Percentiles rank a stretch among this genome's conserved stretches.
These are phyloP conservation scores for Ophiostoma populinum DNA, from an alignment of 2,329 filamentous ascomycete genomes.

Conservation along the genomic window DNA sequence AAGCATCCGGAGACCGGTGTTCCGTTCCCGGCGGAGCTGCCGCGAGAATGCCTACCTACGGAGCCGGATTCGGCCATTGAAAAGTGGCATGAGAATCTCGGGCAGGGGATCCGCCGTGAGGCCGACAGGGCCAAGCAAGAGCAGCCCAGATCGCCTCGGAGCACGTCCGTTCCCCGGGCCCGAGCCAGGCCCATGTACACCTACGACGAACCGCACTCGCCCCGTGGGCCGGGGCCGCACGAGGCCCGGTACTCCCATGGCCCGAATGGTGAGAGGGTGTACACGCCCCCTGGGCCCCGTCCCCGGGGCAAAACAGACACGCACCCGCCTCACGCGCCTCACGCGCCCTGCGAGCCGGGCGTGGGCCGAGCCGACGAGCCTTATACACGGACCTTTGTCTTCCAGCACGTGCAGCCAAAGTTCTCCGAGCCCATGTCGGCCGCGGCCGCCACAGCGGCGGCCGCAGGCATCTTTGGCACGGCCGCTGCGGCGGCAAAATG, in stretches of 20 bases:
- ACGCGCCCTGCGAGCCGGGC: no score
- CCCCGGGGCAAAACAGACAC: no score
- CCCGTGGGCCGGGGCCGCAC: no score
- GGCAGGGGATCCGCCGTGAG: slow-evolving; percentile 49
- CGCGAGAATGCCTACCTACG: slow-evolving; percentile 47
- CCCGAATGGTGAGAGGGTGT: no score
- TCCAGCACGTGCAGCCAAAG: slow-evolving; percentile 24
- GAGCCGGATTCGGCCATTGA: slow-evolving; percentile 65
- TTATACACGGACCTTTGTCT: slow-evolving; percentile 22
- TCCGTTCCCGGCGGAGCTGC: slow-evolving; percentile 43
- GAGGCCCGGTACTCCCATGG: no score
- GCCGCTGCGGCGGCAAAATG: slow-evolving; percentile 12
- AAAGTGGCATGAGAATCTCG: slow-evolving; percentile 69
- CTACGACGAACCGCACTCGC: slow-evolving; percentile 15
- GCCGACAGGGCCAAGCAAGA: slow-evolving; percentile 22
- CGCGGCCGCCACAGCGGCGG: slow-evolving; percentile 4
- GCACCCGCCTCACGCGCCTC: no score
- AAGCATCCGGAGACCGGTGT: slow-evolving; percentile 57
- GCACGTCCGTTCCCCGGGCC: background rate
- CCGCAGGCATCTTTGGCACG: slow-evolving; percentile 1
- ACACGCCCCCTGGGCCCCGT: no score
- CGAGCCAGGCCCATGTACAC: slow-evolving; percentile 12
- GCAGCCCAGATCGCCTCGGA: slow-evolving; percentile 13
- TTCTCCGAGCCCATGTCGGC: slow-evolving; percentile 9
- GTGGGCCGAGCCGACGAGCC: no score